Evolutionary conservation across 768 basidiomycete species (phyloP).

Genomic region (Boletus rufocinnamomeus): DNA sequence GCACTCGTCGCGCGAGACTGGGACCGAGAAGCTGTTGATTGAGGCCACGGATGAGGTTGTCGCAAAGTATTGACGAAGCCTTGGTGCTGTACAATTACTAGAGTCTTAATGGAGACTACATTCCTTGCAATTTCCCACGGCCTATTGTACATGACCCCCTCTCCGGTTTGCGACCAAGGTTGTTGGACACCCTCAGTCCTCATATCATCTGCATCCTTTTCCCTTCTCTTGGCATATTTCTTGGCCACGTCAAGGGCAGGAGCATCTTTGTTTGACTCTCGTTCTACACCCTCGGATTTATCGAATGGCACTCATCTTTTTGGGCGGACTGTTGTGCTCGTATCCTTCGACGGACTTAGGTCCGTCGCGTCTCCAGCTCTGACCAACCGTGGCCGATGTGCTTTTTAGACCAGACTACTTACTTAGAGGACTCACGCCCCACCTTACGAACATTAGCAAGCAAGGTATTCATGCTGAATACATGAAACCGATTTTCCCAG

Average conservation of each 20-base stretch:
- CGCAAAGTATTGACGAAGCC: constrained; percentile 21
- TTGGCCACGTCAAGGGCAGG: background rate
- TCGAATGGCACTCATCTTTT: constrained; percentile 85
- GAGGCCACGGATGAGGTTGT: constrained; percentile 48
- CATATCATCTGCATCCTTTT: constrained; percentile 6
- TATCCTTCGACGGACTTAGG: constrained; percentile 79
- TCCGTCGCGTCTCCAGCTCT: background rate
- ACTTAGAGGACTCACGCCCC: constrained; percentile 76
- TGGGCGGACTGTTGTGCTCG: constrained; percentile 75
- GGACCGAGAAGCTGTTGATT: constrained; percentile 67
- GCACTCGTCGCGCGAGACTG: constrained; percentile 78
- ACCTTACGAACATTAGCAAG: constrained; percentile 72
- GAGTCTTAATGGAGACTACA: background rate
- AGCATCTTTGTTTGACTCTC: background rate
- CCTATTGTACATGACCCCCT: background rate
- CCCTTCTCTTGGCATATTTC: constrained; percentile 8
- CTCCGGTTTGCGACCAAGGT: background rate
- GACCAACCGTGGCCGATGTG: background rate
- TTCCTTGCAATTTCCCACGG: constrained; percentile 1
- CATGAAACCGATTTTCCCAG: constrained; percentile 81
- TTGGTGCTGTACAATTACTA: background rate
- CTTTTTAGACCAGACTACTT: constrained; percentile 70
- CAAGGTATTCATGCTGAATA: constrained; percentile 78
- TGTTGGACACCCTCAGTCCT: constrained; percentile 1
- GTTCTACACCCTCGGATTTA: background rate